These are phyloP conservation scores for Fusarium pilosicola DNA, from an alignment of 2,329 filamentous ascomycete species.

Conservation along the genomic window DNA sequence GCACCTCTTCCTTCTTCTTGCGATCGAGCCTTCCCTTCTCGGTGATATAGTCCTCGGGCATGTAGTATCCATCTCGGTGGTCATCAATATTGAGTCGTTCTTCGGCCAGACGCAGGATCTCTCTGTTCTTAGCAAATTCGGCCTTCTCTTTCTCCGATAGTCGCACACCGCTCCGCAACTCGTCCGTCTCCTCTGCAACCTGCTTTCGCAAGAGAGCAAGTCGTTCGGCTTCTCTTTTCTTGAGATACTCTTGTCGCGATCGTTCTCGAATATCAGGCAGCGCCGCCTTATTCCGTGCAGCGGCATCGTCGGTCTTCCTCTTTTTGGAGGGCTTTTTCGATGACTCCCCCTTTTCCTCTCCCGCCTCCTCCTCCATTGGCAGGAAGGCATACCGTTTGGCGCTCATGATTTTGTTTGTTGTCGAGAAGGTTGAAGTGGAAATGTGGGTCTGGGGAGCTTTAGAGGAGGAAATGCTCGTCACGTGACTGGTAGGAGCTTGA, in stretches of 20 bases:
- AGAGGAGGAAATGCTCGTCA: neutral
- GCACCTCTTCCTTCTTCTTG: constrained; percentile 86
- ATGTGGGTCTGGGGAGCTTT: neutral
- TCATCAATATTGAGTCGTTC: constrained; percentile 90
- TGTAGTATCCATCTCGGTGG: constrained; percentile 87
- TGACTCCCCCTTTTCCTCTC: constrained; percentile 72
- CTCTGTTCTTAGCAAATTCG: constrained; percentile 88
- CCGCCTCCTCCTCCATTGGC: constrained; percentile 73
- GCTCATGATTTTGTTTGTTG: constrained; percentile 51
- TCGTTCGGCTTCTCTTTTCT: constrained; percentile 89
- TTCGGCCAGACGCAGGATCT: constrained; percentile 83
- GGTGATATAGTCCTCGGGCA: constrained; percentile 95
- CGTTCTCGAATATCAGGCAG: constrained; percentile 83
- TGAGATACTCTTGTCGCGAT: constrained; percentile 91
- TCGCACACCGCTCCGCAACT: constrained; percentile 78
- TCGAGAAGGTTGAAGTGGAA: neutral
- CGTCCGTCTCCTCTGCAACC: constrained; percentile 86
- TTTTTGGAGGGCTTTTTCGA: constrained; percentile 71
- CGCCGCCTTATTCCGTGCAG: constrained; percentile 75
- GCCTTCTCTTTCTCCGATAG: constrained; percentile 83
- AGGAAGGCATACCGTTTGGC: constrained; percentile 71
- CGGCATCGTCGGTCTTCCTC: constrained; percentile 65
- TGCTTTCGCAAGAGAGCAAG: constrained; percentile 88
- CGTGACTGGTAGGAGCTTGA: neutral
- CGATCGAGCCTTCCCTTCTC: constrained; percentile 90